Percentiles rank a stretch among this genome's conserved stretches.
Conservation (phyloP, 148 eudicot species). For the Beta vulgaris region DNA sequence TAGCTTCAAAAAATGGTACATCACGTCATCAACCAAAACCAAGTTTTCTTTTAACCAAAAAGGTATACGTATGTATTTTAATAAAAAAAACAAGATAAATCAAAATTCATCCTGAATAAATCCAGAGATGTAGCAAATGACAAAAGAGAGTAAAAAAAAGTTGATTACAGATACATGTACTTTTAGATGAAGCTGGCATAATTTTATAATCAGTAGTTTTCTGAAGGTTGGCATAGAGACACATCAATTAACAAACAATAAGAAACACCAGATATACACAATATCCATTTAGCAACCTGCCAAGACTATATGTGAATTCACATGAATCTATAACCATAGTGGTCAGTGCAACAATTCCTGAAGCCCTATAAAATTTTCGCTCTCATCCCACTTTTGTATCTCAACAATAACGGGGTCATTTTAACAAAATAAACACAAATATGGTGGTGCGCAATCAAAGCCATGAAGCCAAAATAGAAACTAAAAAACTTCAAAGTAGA, state of each 20-base stretch:
- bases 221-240: neutral
- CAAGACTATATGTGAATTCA: neutral
- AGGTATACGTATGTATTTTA: too few species aligned
- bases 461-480: neutral
- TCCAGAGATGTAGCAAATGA: neutral
- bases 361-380: too few species aligned
- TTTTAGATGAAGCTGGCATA: neutral
- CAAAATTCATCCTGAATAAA: neutral
- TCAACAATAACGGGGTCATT: neutral
- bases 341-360: neutral
- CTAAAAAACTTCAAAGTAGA: neutral
- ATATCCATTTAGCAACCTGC: neutral
- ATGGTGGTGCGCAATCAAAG: neutral
- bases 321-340: too few species aligned
- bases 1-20: too few species aligned
- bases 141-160: neutral
- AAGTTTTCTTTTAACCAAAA: neutral
- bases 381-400: neutral
- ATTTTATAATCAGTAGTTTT: neutral
- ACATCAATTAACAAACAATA: neutral
- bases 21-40: conserved; percentile 4
- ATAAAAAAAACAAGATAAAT: neutral
- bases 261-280: neutral
- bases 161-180: neutral
- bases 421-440: neutral